Evolutionary conservation across 2,329 filamentous ascomycete genomes (phyloP).

Genomic region (Xenoacremonium recifei): DNA sequence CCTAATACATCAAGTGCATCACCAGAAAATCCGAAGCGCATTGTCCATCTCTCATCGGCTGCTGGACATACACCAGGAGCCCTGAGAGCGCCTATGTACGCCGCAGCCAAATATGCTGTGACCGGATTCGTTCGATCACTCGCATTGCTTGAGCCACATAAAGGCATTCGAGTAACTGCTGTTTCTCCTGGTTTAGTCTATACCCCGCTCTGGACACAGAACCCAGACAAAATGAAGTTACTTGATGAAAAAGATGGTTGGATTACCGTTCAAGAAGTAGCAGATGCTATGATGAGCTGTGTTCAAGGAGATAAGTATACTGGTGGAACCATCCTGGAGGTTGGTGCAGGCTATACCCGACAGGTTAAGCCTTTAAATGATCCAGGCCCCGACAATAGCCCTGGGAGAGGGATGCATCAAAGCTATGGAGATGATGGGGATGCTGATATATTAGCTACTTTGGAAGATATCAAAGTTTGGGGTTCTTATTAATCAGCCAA

Average conservation of each 20-base stretch:
- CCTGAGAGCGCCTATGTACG: slow-evolving; percentile 36
- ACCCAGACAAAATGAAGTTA: slow-evolving; percentile 40
- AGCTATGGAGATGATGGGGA: slow-evolving; percentile 27
- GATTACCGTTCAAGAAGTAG: slow-evolving; percentile 42
- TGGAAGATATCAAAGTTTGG: slow-evolving; percentile 27
- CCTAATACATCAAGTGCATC: slow-evolving; percentile 12
- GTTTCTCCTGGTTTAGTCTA: slow-evolving; percentile 44
- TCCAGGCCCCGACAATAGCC: slow-evolving; percentile 33
- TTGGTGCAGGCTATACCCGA: slow-evolving; percentile 31
- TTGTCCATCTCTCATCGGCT: slow-evolving; percentile 38
- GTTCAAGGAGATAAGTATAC: slow-evolving; percentile 31
- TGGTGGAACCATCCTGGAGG: slow-evolving; percentile 43
- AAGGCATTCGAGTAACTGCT: slow-evolving; percentile 39
- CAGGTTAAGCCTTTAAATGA: slow-evolving; percentile 35
- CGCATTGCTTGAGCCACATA: slow-evolving; percentile 29
- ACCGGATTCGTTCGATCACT: slow-evolving; percentile 41
- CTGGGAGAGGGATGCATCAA: slow-evolving; percentile 24
- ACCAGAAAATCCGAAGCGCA: slow-evolving; percentile 29
- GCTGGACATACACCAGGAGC: slow-evolving; percentile 34
- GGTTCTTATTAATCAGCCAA: no score
- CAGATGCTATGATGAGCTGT: slow-evolving; percentile 41
- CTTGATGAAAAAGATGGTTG: slow-evolving; percentile 37
- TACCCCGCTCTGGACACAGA: slow-evolving; percentile 45
- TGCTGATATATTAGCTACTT: slow-evolving; percentile 23
- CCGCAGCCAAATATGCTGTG: slow-evolving; percentile 37